Conservation (phyloP, 352 stramenopile genomes). For the Globisporangium megalacanthum region DNA sequence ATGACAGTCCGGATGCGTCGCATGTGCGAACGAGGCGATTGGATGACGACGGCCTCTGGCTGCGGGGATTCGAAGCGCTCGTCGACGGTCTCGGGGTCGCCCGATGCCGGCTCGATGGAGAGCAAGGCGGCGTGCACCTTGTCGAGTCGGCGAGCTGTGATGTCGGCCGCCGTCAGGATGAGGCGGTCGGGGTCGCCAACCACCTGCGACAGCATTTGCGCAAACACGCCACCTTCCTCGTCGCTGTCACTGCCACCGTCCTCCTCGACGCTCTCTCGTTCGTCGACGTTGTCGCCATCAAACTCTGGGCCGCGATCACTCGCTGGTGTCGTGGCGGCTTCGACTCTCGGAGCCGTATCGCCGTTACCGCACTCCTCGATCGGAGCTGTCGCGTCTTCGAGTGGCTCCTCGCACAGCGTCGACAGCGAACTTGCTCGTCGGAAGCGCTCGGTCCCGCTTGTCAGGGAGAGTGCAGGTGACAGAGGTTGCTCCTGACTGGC, state of each 20-base stretch:
- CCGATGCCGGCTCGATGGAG: not conserved
- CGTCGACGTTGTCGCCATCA: too few species aligned
- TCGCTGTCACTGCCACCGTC: conserved; percentile 1
- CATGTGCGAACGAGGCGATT: conserved; percentile 4
- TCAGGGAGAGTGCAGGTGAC: not conserved
- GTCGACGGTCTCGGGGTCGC: not conserved
- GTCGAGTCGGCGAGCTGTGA: conserved; percentile 2
- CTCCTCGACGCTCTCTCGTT: not conserved
- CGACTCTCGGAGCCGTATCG: not conserved
- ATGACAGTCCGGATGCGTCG: conserved; percentile 9
- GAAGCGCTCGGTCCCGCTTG: conserved; percentile 1
- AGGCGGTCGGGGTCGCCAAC: conserved; percentile 1
- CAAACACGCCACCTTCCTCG: conserved; percentile 6
- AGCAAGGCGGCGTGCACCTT: conserved; percentile 7
- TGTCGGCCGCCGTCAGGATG: not conserved
- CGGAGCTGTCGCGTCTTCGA: conserved; percentile 2
- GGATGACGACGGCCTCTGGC: too few species aligned
- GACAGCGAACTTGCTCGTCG: conserved; percentile 5
- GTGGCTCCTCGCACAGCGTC: conserved; percentile 6
- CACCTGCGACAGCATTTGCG: conserved; percentile 10
- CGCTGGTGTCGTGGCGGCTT: not conserved
- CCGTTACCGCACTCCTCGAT: not conserved
- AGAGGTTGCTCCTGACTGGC: not conserved
- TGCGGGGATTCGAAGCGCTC: not conserved
- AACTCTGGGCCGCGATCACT: not conserved